Conservation (phyloP, 768 basidiomycete genomes). For the Pseudohyphozyma bogoriensis region DNA sequence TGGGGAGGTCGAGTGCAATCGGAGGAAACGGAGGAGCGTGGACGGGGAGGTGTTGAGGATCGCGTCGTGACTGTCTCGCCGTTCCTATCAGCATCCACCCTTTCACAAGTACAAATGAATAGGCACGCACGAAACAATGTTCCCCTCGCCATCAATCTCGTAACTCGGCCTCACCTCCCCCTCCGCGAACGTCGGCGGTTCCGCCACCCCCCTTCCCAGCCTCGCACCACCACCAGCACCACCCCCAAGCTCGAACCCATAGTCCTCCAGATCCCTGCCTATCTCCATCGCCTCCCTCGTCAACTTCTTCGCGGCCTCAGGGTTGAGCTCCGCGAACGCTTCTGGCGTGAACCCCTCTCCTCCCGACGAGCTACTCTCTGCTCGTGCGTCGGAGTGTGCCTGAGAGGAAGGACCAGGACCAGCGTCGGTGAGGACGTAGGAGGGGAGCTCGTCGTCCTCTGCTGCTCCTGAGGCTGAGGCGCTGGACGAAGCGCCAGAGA, state of each 20-base stretch:
- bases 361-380: no score
- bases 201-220: not conserved
- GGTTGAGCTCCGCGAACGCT: not conserved
- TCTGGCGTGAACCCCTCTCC: not conserved
- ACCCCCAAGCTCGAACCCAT: not conserved
- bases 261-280: not conserved
- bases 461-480: not conserved
- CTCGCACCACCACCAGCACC: not conserved
- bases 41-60: not conserved
- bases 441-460: not conserved
- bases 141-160: not conserved
- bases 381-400: no score
- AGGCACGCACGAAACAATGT: not conserved
- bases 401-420: not conserved
- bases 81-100: not conserved
- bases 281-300: not conserved
- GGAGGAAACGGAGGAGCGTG: not conserved
- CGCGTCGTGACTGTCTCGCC: not conserved
- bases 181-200: not conserved
- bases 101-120: no score
- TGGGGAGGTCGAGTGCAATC: not conserved
- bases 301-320: not conserved
- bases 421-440: not conserved
- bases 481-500: not conserved
- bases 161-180: not conserved